Evolutionary conservation across 2,329 filamentous ascomycete species (phyloP).

Genomic region (Curvularia lunata): DNA sequence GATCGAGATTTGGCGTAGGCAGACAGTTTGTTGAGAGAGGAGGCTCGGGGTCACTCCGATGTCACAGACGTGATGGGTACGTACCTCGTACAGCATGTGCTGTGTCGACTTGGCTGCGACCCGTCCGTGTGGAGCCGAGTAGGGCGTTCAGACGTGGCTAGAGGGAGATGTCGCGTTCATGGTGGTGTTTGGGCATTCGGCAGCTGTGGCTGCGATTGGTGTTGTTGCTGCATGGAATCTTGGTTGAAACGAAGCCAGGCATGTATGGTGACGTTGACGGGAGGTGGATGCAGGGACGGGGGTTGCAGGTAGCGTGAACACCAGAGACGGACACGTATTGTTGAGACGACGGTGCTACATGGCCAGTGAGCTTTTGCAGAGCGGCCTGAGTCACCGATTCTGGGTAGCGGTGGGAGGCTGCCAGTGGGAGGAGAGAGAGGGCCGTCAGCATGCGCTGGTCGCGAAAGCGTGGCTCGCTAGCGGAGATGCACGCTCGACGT

Average conservation of each 20-base stretch:
- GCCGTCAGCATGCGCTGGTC: background rate
- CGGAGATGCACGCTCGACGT: background rate
- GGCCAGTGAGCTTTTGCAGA: slow-evolving; percentile 7
- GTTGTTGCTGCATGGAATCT: slow-evolving; percentile 6
- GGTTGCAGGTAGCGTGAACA: slow-evolving; percentile 3
- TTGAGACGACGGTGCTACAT: slow-evolving; percentile 16
- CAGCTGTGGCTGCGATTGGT: background rate
- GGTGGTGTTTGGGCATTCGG: background rate
- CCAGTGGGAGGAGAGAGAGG: too few relatives aligned
- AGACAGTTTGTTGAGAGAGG: background rate
- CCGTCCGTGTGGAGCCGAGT: background rate
- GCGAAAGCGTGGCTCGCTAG: background rate
- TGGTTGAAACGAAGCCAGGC: slow-evolving; percentile 4
- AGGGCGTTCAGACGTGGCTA: background rate
- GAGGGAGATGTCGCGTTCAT: background rate
- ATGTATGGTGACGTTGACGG: slow-evolving; percentile 15
- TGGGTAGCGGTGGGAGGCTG: background rate
- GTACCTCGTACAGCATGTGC: background rate
- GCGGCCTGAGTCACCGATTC: slow-evolving; percentile 2
- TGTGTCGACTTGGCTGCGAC: too few relatives aligned
- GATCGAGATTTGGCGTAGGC: background rate
- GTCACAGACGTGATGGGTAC: background rate
- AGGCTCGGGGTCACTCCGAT: background rate
- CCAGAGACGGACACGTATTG: slow-evolving; percentile 6
- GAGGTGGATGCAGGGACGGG: slow-evolving; percentile 9